Evolutionary conservation across 495 filamentous ascomycete species (phyloP).

Genomic region (Hypoxylon crocopeplum): DNA sequence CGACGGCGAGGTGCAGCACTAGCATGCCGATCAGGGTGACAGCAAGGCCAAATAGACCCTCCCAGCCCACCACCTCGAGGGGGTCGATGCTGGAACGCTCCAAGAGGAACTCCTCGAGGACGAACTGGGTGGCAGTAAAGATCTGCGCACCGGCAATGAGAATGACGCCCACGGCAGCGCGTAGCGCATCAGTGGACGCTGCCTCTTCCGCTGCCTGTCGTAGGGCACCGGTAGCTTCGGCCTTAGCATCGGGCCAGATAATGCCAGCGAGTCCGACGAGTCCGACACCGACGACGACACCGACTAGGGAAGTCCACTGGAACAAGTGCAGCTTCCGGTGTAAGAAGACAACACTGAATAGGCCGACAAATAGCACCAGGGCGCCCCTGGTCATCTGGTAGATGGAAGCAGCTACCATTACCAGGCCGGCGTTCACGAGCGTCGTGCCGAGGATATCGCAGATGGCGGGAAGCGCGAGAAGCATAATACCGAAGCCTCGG

Average conservation of each 20-base stretch:
- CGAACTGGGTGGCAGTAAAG: slow-evolving; percentile 95
- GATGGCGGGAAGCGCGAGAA: slow-evolving; percentile 85
- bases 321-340: slow-evolving; percentile 76
- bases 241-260: slow-evolving; percentile 70
- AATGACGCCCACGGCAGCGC: slow-evolving; percentile 80
- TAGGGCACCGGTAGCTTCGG: slow-evolving; percentile 35
- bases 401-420: slow-evolving; percentile 92
- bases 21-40: slow-evolving; percentile 82
- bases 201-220: slow-evolving; percentile 33
- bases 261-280: slow-evolving; percentile 89
- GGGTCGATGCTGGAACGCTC: slow-evolving; percentile 90
- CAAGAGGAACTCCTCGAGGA: slow-evolving; percentile 92
- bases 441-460: slow-evolving; percentile 96
- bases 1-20: slow-evolving; percentile 77
- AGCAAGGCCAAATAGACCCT: slow-evolving; percentile 89
- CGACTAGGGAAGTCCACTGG: slow-evolving; percentile 87
- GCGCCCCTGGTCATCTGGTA: slow-evolving; percentile 99
- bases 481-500: slow-evolving; percentile 71
- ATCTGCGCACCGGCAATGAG: slow-evolving; percentile 94
- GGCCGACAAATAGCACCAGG: slow-evolving; percentile 89
- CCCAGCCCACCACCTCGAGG: slow-evolving; percentile 92
- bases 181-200: slow-evolving; percentile 62
- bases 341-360: slow-evolving; percentile 93
- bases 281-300: slow-evolving; percentile 87
- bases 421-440: slow-evolving; percentile 92